Conservation (phyloP, 1,284 basidiomycete species). For the Trichosporon asahii region DNA sequence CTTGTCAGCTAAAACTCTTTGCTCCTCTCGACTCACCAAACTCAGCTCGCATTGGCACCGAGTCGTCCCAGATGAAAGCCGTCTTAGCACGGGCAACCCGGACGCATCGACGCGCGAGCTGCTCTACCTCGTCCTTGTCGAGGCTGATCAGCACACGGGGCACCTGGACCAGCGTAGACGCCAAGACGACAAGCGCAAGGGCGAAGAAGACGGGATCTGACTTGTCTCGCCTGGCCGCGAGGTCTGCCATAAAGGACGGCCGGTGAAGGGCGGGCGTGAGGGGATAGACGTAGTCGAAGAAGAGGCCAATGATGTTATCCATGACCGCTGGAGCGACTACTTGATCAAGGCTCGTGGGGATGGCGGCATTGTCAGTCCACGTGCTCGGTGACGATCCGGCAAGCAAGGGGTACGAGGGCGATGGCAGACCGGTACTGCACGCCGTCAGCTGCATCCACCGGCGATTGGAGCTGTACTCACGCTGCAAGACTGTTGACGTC, state of each 20-base stretch:
- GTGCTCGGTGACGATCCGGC: constrained; percentile 14
- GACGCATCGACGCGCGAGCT: constrained; percentile 36
- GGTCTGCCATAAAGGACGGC: constrained; percentile 42
- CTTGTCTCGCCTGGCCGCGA: constrained; percentile 35
- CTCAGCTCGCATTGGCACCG: constrained; percentile 20
- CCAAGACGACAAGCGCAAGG: constrained; percentile 36
- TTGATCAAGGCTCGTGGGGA: constrained; percentile 39
- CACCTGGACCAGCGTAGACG: constrained; percentile 43
- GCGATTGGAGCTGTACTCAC: background rate
- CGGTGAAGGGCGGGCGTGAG: constrained; percentile 44
- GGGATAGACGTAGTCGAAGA: constrained; percentile 47
- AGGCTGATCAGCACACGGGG: constrained; percentile 39
- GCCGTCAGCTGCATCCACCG: background rate
- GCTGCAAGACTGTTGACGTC: background rate
- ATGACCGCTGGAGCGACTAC: constrained; percentile 33
- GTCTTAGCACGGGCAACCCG: constrained; percentile 36
- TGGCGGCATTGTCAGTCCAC: constrained; percentile 9
- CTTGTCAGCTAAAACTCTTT: background rate
- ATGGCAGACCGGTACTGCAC: background rate
- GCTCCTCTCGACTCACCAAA: constrained; percentile 14
- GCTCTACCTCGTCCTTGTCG: constrained; percentile 42
- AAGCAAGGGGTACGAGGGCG: constrained; percentile 16
- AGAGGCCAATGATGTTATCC: constrained; percentile 39
- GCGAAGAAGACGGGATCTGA: constrained; percentile 41
- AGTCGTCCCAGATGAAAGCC: constrained; percentile 36